These are phyloP conservation scores for Talinum fruticosum DNA, from an alignment of 148 eudicot genomes.

Conservation along the genomic window DNA sequence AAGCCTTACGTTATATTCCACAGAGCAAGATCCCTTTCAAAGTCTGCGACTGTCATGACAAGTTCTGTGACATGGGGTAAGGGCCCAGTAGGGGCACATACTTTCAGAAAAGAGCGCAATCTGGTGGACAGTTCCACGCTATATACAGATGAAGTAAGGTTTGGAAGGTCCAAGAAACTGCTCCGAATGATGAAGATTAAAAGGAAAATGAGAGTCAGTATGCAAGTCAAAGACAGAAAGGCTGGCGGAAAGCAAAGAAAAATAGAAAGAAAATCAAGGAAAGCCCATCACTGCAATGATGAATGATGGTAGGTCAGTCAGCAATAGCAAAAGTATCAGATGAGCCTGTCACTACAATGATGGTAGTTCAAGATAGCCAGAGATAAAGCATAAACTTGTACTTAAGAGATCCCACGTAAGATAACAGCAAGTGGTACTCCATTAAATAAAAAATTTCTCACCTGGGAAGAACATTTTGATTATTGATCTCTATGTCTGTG, in stretches of 20 bases:
- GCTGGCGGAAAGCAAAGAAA: not conserved
- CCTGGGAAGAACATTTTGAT: slow-evolving; percentile 38
- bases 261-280: slow-evolving; percentile 12
- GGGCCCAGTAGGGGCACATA: slow-evolving; percentile 31
- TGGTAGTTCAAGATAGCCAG: not conserved
- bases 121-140: slow-evolving; percentile 34
- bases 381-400: not conserved
- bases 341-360: no score
- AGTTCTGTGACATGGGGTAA: slow-evolving; percentile 32
- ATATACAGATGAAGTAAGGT: slow-evolving; percentile 37
- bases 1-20: slow-evolving; percentile 40
- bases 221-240: not conserved
- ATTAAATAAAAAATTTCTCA: not conserved
- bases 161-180: slow-evolving; percentile 45
- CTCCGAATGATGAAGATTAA: not conserved
- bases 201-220: not conserved
- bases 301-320: not conserved
- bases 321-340: not conserved
- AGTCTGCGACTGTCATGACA: slow-evolving; percentile 35
- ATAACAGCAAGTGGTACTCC: not conserved
- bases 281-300: not conserved
- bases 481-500: slow-evolving; percentile 36
- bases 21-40: slow-evolving; percentile 37
- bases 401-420: not conserved
- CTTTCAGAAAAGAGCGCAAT: slow-evolving; percentile 33